Evolutionary conservation across 1,139 yeast species (phyloP), one percentile per base, ranked within the genome.

Genomic region (Hemisphaericaspora xylanilytica): DNA sequence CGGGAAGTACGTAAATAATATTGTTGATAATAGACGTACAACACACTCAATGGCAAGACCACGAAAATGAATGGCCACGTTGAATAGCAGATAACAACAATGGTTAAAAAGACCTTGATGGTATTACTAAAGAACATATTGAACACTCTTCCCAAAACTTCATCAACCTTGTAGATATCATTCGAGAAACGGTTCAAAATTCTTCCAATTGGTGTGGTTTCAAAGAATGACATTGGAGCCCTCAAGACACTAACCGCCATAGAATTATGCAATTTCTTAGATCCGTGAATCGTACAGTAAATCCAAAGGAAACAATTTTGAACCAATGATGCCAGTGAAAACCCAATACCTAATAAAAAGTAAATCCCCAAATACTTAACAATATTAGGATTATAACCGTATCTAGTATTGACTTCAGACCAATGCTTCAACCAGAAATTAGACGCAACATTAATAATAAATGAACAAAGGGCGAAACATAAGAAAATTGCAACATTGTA

Each of bases 171-270:
- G 66, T 88, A 88, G 39, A 94, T 81, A 69, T 92, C 99, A 59
- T 82, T 89, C 6, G 97, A 88, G 59, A 92, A 92, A 58, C 98
- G 74, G 70, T 94, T 94, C 62, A 92, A 72, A 43, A 94, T 80
- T 61, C 98, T 79, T 27, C 99, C 98, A 47, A 92, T 78, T 36
- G 98, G 99, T 0, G 97, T 92, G 0, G 97, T 89, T 63, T 94
- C 98, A 56, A 94, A 92, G 60, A 94, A 92, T 28, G 89, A 77
- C 98, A 92, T 94, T 45, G 98, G 98, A 0, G 97, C 95, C 45
- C 92, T 75, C 45, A 92, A 65, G 11, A 92, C 96, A 45, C 89
- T 71, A 26, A 63, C 61, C 4, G 95, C 81, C 97, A 92, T 90
- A 21, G 67, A 63, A 46, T 81, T 77, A 60, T 92, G 98, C 45